Evolutionary conservation across 1,284 basidiomycete species (phyloP).

Genomic region (Melanopsichium pennsylvanicum): DNA sequence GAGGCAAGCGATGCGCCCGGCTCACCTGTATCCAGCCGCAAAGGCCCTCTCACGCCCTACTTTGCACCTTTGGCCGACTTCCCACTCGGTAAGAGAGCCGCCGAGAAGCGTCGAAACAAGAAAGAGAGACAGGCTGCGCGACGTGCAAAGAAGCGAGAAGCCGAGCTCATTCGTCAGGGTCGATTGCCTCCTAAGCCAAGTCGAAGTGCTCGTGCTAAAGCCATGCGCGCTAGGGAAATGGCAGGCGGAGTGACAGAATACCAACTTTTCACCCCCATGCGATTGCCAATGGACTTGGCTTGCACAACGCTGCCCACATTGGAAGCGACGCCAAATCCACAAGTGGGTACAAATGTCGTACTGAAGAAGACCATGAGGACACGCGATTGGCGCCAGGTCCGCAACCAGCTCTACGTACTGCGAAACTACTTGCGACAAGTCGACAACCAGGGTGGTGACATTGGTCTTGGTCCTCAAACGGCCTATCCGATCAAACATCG

Average conservation of each 20-base stretch:
- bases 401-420: conserved; percentile 52
- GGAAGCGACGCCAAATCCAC: conserved; percentile 24
- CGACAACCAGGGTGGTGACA: conserved; percentile 58
- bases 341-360: conserved; percentile 18
- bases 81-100: conserved; percentile 31
- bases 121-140: conserved; percentile 33
- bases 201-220: conserved; percentile 59
- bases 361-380: conserved; percentile 36
- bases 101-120: conserved; percentile 31
- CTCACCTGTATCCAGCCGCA: conserved; percentile 33
- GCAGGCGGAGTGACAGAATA: conserved; percentile 64
- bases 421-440: conserved; percentile 54
- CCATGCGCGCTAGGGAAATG: conserved; percentile 51
- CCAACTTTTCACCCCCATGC: conserved; percentile 59
- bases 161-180: conserved; percentile 39
- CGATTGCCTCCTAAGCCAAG: conserved; percentile 53
- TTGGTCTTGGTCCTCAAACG: conserved; percentile 41
- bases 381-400: conserved; percentile 43
- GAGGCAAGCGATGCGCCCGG: conserved; percentile 32
- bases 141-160: conserved; percentile 46
- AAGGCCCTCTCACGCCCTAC: conserved; percentile 41
- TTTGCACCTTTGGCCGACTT: conserved; percentile 41
- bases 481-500: conserved; percentile 21
- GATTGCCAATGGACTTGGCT: conserved; percentile 44
- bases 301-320: conserved; percentile 25